Percentiles rank a stretch among this genome's conserved stretches.
phyloP scores from a whole-genome alignment of 2,329 filamentous ascomycete genomes.

The Sporothrix brunneoviolacea region DNA sequence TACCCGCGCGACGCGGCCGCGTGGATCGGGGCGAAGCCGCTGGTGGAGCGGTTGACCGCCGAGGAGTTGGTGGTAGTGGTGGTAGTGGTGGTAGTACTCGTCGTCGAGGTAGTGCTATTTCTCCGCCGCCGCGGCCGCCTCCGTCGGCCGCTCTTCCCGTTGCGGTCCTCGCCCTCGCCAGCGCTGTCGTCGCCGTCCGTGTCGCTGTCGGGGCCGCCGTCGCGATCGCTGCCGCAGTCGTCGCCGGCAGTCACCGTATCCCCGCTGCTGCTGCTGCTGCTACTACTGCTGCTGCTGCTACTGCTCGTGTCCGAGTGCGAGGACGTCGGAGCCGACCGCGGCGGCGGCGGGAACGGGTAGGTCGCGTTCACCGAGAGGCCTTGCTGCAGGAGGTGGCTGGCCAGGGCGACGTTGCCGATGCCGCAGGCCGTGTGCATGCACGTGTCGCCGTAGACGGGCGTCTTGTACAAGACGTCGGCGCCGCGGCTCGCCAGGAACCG shows the following conservation, averaged over 20 bases:
- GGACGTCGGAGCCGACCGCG: neutral
- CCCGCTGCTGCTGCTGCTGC: no score
- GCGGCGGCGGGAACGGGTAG: neutral
- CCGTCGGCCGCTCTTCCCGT: no score
- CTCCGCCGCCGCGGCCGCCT: no score
- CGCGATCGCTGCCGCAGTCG: neutral
- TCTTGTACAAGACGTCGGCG: slow-evolving; percentile 4
- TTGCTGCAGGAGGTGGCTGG: neutral
- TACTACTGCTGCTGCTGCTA: neutral
- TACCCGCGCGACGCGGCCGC: slow-evolving; percentile 2
- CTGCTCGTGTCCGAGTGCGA: no score
- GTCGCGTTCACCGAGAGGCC: slow-evolving; percentile 4
- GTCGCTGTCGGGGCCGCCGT: neutral
- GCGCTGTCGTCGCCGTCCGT: neutral
- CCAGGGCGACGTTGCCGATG: neutral
- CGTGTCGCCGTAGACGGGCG: slow-evolving; percentile 9
- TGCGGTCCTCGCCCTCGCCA: neutral
- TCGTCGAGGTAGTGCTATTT: neutral
- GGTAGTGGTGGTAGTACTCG: neutral
- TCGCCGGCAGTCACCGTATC: neutral
- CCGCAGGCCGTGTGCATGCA: slow-evolving; percentile 8
- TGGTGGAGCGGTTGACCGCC: neutral
- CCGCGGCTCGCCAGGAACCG: slow-evolving; percentile 3
- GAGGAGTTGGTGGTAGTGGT: neutral
- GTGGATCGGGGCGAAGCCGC: slow-evolving; percentile 6